Evolutionary conservation across 371 early-diverging fungal species (phyloP), one percentile per base, ranked within the genome.

Genomic region (Capniomyces stellatus): DNA sequence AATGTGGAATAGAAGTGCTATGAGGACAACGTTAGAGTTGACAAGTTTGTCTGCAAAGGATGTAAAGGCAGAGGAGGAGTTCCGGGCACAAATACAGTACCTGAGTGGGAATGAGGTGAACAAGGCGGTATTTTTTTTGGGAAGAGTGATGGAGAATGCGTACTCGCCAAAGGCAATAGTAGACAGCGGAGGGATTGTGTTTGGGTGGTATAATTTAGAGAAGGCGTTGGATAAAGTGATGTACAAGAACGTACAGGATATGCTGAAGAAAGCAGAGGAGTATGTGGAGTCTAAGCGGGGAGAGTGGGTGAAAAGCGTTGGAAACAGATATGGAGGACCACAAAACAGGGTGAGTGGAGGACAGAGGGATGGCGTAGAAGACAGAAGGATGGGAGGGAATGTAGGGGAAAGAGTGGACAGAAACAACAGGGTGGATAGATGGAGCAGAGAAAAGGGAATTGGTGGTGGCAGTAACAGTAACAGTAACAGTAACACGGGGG

Each of bases 51-150:
- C 75, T 27, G 75, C 82, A 46, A 75, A 76, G 54, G 83, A 84
- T 59, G 67, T 85, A 52, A 74, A 68, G 42, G 66, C 81, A 40
- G 82, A 85, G 63, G 80, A 82, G 53, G 74, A 72, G 8, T 88
- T 86, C 69, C 75, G 79, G 35, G 81, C 80, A 35, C 81, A 85
- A 63, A 72, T 86, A 56, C 81, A 76, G 70, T 87, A 87, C 64
- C 74, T 87, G 23, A 81, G 83, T 42, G 83, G 82, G 39, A 82
- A 78, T 50, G 72, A 74, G 78, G 82, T 85, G 24, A 89, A 89
- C 67, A 74, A 76, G 65, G 85, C 83, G 24, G 76, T 81, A 46
- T 86, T 81, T 57, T 75, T 76, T 54, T 68, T 89, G 46, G 89
- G 83, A 12, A 83, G 78, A 48, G 64, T 82, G 48, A 55, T 71